phyloP scores from a whole-genome alignment of 352 stramenopile species.

The Blastocystis sp. region DNA sequence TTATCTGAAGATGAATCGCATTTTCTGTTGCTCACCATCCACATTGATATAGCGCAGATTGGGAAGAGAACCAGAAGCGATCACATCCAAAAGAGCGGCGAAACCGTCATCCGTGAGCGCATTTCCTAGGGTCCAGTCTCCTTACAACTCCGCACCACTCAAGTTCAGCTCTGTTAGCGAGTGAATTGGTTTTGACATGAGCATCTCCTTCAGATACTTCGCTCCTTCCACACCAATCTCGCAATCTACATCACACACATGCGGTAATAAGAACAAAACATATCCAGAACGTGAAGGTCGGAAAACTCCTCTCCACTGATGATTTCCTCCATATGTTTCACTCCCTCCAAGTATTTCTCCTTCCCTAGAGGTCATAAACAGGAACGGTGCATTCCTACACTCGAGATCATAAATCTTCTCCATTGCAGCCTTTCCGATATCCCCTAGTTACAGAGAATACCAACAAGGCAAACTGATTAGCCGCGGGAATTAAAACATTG shows the following conservation, averaged over 20 bases:
- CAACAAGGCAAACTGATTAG: no score
- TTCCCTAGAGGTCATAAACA: neutral
- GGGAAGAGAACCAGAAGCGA: neutral
- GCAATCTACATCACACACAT: neutral
- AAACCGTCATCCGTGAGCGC: conserved; percentile 29
- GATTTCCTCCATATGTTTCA: conserved; percentile 46
- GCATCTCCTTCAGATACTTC: conserved; percentile 7
- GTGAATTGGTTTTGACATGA: neutral
- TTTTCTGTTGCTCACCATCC: neutral
- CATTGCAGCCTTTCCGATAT: neutral
- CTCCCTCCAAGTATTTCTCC: conserved; percentile 36
- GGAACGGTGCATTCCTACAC: neutral
- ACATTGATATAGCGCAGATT: conserved; percentile 23
- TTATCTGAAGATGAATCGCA: neutral
- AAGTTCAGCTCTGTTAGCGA: conserved; percentile 23
- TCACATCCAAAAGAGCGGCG: neutral
- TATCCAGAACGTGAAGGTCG: conserved; percentile 40
- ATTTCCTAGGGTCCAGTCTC: neutral
- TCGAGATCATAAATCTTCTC: conserved; percentile 47
- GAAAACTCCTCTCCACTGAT: neutral
- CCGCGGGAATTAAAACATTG: neutral
- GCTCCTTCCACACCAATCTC: conserved; percentile 47
- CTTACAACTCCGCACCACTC: neutral
- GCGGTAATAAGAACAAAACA: neutral
- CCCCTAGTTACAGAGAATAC: neutral